Conservation (phyloP, 1,284 basidiomycete species). For the Naganishia sp. region DNA sequence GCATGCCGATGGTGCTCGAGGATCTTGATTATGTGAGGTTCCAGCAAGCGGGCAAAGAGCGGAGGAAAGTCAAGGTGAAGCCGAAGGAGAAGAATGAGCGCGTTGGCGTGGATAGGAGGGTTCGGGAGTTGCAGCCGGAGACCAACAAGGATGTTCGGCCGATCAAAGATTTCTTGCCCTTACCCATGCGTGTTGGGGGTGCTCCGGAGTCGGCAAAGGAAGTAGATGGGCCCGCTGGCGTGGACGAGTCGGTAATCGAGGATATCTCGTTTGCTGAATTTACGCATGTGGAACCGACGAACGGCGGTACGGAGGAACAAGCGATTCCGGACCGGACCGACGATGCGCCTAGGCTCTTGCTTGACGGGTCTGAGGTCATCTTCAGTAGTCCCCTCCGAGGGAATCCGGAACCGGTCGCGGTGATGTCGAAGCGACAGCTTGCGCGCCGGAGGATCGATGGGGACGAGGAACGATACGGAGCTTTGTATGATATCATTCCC, state of each 20-base stretch:
- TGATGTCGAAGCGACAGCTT: background rate
- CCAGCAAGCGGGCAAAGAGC: background rate
- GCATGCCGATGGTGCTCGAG: conserved; percentile 22
- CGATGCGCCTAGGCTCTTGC: background rate
- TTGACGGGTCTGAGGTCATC: conserved; percentile 3
- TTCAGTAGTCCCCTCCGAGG: background rate
- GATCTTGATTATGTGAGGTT: conserved; percentile 11
- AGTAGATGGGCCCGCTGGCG: background rate
- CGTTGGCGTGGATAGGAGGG: background rate
- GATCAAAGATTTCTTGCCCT: conserved; percentile 14
- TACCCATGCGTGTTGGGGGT: background rate
- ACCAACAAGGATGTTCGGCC: conserved; percentile 5
- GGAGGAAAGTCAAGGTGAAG: background rate
- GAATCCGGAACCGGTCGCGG: background rate
- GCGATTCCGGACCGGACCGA: background rate
- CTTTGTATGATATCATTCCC: conserved; percentile 1
- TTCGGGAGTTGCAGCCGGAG: background rate
- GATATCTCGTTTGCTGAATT: conserved; percentile 17
- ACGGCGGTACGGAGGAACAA: background rate
- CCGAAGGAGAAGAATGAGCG: background rate
- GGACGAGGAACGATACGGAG: background rate
- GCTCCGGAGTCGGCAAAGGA: background rate
- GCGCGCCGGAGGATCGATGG: background rate
- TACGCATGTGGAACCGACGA: background rate
- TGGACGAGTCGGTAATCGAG: conserved; percentile 7